Base-by-base conservation (phyloP, 2,329 filamentous ascomycete genomes). In the Corniculantispora saksenae region DNA sequence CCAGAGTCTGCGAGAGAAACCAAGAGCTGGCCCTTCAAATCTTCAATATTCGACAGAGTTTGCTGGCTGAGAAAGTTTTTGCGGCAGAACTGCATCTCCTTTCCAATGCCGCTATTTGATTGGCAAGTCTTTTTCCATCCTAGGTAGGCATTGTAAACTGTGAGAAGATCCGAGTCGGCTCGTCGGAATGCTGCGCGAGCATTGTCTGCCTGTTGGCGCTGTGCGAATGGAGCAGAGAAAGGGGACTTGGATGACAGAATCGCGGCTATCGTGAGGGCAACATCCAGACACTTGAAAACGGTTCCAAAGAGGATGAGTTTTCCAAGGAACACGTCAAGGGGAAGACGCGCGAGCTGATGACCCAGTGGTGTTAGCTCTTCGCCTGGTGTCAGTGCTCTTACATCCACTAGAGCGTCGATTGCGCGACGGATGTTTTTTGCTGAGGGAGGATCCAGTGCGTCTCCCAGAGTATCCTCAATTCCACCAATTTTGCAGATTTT, bases 401-500 rank as follows among this genome's bases (percentile, higher is more conserved):
- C 95, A 73, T 99, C 95, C 51, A 98, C 87, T 6, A 99, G 85
- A 3, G 94, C 93, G 75, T 98, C 94, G 63, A 99, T 91, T 1
- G 95, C 94, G 43, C 94, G 88, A 27, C 93, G 90, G 56, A 99
- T 96, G 70, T 98, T 99, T 79, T 94, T 97, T 0, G 91, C 84
- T 0, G 91, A 94, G 0, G 95, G 95, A 0, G 94, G 91, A 74
- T 99, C 95, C 19, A 99, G 83, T 3, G 95, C 95, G 76, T 94
- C 89, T 25, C 91, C 86, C 12, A 99, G 83, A 0, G 94, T 97
- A 70, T 94, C 88, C 74, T 98, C 94, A 62, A 98, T 97, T 48
- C 92, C 90, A 13, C 95, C 95, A 51, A 99, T 86, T 73, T 96
- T 97, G 82, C 94, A 99, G 54, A 97, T 97, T 79, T 99, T 99